phyloP scores from a whole-genome alignment of 2,329 filamentous ascomycete species.

The Aspergillus jensenii region DNA sequence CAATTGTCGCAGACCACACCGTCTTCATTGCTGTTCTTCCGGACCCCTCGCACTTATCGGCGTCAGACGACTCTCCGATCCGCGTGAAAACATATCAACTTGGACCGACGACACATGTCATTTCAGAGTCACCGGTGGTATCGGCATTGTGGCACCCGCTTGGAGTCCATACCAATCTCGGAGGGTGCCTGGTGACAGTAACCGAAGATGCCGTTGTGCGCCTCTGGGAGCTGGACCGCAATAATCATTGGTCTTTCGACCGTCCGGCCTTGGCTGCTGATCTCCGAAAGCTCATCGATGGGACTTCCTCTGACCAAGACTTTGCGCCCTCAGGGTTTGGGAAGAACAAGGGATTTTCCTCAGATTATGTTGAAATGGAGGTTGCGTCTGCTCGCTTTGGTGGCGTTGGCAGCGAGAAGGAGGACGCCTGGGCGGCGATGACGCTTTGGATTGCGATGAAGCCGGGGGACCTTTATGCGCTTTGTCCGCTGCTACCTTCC shows the following conservation, averaged over 20 bases:
- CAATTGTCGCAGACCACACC: slow-evolving; percentile 82
- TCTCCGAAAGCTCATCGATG: slow-evolving; percentile 83
- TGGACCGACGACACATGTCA: slow-evolving; percentile 89
- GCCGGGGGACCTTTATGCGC: slow-evolving; percentile 86
- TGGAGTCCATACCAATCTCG: slow-evolving; percentile 64
- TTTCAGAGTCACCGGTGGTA: slow-evolving; percentile 76
- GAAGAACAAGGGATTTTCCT: slow-evolving; percentile 79
- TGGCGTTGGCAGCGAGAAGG: slow-evolving; percentile 59
- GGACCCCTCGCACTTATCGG: slow-evolving; percentile 72
- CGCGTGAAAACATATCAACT: slow-evolving; percentile 85
- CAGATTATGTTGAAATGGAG: slow-evolving; percentile 90
- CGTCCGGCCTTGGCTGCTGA: slow-evolving; percentile 81
- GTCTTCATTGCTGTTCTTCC: slow-evolving; percentile 86
- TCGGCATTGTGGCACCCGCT: slow-evolving; percentile 91
- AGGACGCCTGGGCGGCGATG: slow-evolving; percentile 84
- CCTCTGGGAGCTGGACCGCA: slow-evolving; percentile 84
- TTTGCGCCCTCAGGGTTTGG: slow-evolving; percentile 73
- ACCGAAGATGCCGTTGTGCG: slow-evolving; percentile 85
- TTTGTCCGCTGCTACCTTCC: slow-evolving; percentile 84
- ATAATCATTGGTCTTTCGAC: slow-evolving; percentile 84
- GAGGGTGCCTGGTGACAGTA: slow-evolving; percentile 80
- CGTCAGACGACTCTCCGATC: slow-evolving; percentile 66
- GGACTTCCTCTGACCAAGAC: slow-evolving; percentile 77
- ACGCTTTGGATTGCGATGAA: slow-evolving; percentile 97
- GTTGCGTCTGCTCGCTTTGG: slow-evolving; percentile 90